Evolutionary conservation across 129 eudicot genomes (phyloP), one percentile per base, ranked within the genome.

Genomic region (Silybum marianum): DNA sequence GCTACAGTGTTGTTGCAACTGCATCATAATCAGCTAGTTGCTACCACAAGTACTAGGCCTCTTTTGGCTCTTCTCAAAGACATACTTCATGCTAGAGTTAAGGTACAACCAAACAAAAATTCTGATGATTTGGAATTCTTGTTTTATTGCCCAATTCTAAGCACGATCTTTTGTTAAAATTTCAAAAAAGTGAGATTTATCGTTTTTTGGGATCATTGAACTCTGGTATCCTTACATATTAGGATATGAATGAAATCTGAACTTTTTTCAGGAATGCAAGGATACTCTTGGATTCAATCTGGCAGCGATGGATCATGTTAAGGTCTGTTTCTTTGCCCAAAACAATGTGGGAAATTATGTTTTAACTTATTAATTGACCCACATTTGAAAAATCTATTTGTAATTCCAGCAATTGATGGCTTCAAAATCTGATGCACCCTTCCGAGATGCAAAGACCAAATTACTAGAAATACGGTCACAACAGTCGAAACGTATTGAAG

Each of bases 221-320:
- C 66, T 65, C 30, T 65, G 28, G 74, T 25, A 65, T 40, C 68
- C 18, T 1, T 73, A 58, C 30, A 60, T 18, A 26, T 9, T 58
- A 68, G n/a, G 26, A 48, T 54, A 32, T 77, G 83, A 80, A 67
- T 65, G 58, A 16, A 2, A 21, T 11, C 54, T 73, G 58, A 1
- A 0, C 14, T 2, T 28, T 72, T 91, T 63, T 40, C 90, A 96
- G 99, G 98, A 85, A 77, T 91, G 97, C 89, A 96, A 96, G 86
- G 99, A 96, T 78, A 93, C 92, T 32, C 73, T 96, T 72, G 98
- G 99, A 25, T 91, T 89, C 80, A 96, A 96, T 88, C 79, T 91
- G 81, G 99, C 99, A 10, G 98, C 98, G 9, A 93, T 96, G 99
- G 95, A 90, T 85, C 99, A 96, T 76, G 86, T 91, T 28, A 93